A percentile compares a stretch with the other conserved stretches of the same genome.
These are phyloP conservation scores for Cercospora beticola DNA, from an alignment of 2,329 filamentous ascomycete genomes.

Conservation along the genomic window DNA sequence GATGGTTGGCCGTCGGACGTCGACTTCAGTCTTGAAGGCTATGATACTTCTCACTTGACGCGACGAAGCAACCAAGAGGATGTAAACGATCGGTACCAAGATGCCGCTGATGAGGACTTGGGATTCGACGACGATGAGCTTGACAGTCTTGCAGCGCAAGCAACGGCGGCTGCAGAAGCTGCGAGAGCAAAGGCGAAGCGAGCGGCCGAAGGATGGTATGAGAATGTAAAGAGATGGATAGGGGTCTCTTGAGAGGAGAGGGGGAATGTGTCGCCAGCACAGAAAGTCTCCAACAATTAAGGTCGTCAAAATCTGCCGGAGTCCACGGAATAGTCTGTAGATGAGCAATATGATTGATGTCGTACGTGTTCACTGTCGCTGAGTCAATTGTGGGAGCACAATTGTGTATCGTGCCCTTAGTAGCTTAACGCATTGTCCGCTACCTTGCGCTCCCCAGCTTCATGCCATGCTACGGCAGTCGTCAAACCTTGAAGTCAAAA, in stretches of 20 bases:
- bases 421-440: not conserved
- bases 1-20: not conserved
- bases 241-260: not conserved
- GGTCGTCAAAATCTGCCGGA: not conserved
- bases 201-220: not conserved
- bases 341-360: not conserved
- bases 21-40: not conserved
- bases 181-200: not conserved
- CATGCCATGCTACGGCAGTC: not conserved
- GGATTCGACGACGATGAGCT: not conserved
- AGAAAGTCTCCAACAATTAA: not conserved
- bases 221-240: constrained; percentile 11
- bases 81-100: constrained; percentile 5
- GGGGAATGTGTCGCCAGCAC: too few relatives aligned
- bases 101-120: not conserved
- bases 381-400: not conserved
- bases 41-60: not conserved
- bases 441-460: not conserved
- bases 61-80: not conserved
- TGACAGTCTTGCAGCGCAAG: not conserved
- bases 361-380: not conserved
- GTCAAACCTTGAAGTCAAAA: not conserved
- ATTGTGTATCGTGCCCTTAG: not conserved
- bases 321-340: not conserved
- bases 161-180: not conserved